Evolutionary conservation across 441 rosid species (phyloP), one percentile per base, ranked within the genome.

Genomic region (Manihot esculenta): DNA sequence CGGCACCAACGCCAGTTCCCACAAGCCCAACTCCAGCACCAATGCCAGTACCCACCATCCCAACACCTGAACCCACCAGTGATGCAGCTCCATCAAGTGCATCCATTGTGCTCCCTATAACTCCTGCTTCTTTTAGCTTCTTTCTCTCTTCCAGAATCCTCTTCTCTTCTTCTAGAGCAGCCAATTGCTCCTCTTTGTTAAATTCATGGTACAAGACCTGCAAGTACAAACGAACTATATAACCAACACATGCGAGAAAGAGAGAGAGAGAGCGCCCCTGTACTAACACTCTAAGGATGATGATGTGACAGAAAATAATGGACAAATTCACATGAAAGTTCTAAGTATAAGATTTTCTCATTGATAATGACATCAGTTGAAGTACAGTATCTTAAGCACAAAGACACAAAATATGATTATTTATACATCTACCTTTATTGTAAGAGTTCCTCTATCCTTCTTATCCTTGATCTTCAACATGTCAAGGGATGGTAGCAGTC

Each of bases 81-180:
- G 85, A 80, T 14, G 78, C 96, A 50, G 97, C 97, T 68, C 91
- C 97, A 27, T 86, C 96, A 5, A 90, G 80, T 0, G 96, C 90
- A 70, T 88, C 96, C 94, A 87, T 81, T 6, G 97, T 89, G 83
- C 99, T 91, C 50, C 96, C 97, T 13, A 95, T 87, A 66, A 92
- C 89, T 69, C 99, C 99, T 5, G 88, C 96, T 73, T 86, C 99
- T 78, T 92, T 94, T 80, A 92, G 80, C 83, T 85, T 92, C 89
- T 88, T 92, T 61, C 93, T 93, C 68, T 84, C 87, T 84, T 91
- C 99, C 50, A 90, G 33, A 20, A 86, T 78, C 80, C 73, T 86
- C 87, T 95, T 95, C 88, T 95, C 99, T 15, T 79, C 96, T 71
- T 92, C 96, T 27, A 90, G 75, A 44, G 99, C 97, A 69, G 76